Base-by-base conservation (phyloP, 1,139 yeast species). In the Geotrichum phurueaensis region DNA sequence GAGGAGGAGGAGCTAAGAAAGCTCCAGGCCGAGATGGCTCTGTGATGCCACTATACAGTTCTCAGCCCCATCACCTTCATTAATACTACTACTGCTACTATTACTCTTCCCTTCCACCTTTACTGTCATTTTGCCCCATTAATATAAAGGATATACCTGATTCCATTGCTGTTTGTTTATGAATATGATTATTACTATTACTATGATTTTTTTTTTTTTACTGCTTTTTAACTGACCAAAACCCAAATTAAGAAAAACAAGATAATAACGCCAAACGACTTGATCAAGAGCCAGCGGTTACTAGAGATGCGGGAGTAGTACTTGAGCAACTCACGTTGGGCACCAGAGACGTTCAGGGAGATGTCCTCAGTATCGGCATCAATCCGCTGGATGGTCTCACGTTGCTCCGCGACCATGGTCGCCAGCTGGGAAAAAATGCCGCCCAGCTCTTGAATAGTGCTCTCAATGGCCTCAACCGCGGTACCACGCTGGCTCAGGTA, bases 371-470 rank as follows among this genome's bases (percentile, higher is more conserved):
- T 96, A 71, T 94, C 92, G 61, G 87, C 91, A 74, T 95, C 99
- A 65, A 94, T 94, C 70, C 98, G 80, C 73, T 94, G 99, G 62
- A 94, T 94, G 31, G 87, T 89, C 69, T 94, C 99, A 52, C 98
- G 95, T 75, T 94, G 99, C 73, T 95, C 99, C 64, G 90, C 92
- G 13, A 94, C 97, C 98, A 94, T 92, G 1, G 96, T 88, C 2
- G 98, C 97, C 68, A 94, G 80, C 74, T 94, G 99, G 68, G 89
- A 95, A 76, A 95, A 94, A 65, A 94, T 81, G 61, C 89, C 89
- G 36, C 99, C 99, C 53, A 94, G 96, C 74, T 94, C 99, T 70
- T 92, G 95, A 64, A 94, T 94, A 0, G 99, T 94, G 27, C 92
- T 83, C 71, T 94, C 99, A 58, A 94, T 94, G 1, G 97, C 90